Base-by-base conservation (phyloP, 176 grass and related monocot genomes). In the Eragrostis nindensis region DNA sequence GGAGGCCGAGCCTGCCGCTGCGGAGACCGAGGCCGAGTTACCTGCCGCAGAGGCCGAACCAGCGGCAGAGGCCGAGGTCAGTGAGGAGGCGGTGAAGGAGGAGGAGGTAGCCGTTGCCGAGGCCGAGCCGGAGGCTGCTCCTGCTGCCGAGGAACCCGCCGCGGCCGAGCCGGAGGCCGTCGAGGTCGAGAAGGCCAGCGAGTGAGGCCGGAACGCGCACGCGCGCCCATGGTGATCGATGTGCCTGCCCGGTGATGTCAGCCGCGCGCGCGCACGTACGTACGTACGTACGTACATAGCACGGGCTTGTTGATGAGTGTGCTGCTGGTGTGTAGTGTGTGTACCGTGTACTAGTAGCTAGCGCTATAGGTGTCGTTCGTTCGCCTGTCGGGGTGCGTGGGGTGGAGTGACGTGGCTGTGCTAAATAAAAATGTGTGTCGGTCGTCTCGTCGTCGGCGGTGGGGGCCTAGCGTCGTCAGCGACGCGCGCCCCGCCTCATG, bases 361-460 rank as follows among this genome's bases (percentile, higher is more conserved):
- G 75, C 41, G 30, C 42, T 42, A 62, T 42, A 62, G 76, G 62
- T 75, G 75, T 40, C 55, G 56, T 44, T 17, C 14, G 43, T 26
- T 42, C n/a, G n/a, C n/a, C n/a, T 77, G 42, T 14, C 16, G 25
- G 36, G 19, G 41, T 44, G 40, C 11, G 27, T 24, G 11, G 62
- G 27, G 46, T 70, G 29, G 75, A 40, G 76, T 89, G 87, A 81
- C 71, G 71, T 65, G 77, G 63, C n/a, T n/a, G n/a, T n/a, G 39
- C 77, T 66, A 57, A 82, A 88, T 67, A 82, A 82, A 85, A 73
- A 68, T 36, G 32, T 36, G 32, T 36, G 32, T 36, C 32, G 82
- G 82, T 67, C 47, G n/a, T n/a, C n/a, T n/a, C 13, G 73, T 57
- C 54, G 45, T 10, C 47, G 13, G 68, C 8, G 40, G 43, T 29